Evolutionary conservation across 176 grass and related monocot species (phyloP), one percentile per base, ranked within the genome.

Genomic region (Zoysia japonica): DNA sequence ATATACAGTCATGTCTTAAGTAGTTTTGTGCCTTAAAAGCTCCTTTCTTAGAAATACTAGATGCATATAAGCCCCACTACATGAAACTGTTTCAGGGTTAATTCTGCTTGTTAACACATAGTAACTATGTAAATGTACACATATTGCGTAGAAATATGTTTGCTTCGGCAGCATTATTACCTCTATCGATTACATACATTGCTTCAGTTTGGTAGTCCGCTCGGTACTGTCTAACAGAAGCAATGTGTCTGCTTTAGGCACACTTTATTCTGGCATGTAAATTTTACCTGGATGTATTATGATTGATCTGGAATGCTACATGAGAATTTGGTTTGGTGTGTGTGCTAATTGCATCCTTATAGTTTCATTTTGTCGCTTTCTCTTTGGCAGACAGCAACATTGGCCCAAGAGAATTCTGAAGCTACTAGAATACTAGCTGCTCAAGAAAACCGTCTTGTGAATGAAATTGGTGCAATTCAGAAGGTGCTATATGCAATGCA

Each of bases 401-500:
- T 97, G 50, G 82, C 89, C 49, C 87, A 91, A 47, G 93, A 91
- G 76, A 97, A 90, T 66, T 97, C 91, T 9, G 84, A 97, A 75
- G 94, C 84, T 55, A 91, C 89, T 37, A 77, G 63, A 80, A 88
- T 79, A 46, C 81, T 97, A 72, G 84, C 82, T 38, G 60, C 76
- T 44, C 86, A 97, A 84, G 89, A 91, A 77, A 83, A 77, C 12
- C 43, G 84, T 73, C 85, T 93, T 76, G 82, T 88, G 68, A 91
- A 91, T 64, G 91, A 93, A 81, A 83, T 93, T 65, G 67, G 75
- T 73, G 89, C 84, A 70, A 93, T 93, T 47, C 91, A 97, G 63
- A 85, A 93, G 44, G 49, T 93, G 77, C 73, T 93, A 71, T 83
- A 86, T 12, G 89, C 89, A 76, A 97, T 97, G 91, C 94, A 93